A percentile compares a stretch with the other conserved stretches of the same genome.
Evolutionary conservation across 164 flowering plant species (phyloP).

Genomic region (Stephania japonica): DNA sequence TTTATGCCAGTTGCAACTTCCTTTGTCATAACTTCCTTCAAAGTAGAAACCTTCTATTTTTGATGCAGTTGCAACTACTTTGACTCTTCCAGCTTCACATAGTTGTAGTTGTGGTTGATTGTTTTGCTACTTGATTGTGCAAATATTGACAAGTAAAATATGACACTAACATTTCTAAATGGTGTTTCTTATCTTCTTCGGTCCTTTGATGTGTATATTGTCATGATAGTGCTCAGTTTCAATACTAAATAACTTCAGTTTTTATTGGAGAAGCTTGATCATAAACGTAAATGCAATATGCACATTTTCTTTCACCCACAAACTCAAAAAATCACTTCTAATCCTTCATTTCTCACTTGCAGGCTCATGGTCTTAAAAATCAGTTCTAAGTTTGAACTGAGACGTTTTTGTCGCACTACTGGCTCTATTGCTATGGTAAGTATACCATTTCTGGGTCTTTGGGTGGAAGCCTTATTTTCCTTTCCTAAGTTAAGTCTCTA

Average conservation of each 20-base stretch:
- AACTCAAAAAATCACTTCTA: background rate
- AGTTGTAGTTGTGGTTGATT: no score
- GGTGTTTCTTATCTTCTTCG: background rate
- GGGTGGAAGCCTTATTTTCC: background rate
- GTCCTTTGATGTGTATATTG: background rate
- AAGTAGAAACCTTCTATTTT: no score
- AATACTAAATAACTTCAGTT: background rate
- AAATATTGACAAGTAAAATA: no score
- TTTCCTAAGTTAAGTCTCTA: constrained; percentile 4
- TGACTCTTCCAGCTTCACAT: no score
- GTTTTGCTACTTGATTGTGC: no score
- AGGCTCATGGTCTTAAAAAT: constrained; percentile 96
- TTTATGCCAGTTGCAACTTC: no score
- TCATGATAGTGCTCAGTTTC: background rate
- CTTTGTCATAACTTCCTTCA: no score
- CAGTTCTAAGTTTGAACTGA: constrained; percentile 88
- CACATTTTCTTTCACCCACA: background rate
- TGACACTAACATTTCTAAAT: no score
- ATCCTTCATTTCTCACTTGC: constrained; percentile 18
- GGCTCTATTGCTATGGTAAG: constrained; percentile 83
- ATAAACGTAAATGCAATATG: background rate
- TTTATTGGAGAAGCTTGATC: background rate
- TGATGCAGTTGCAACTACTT: no score
- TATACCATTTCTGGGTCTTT: constrained; percentile 1
- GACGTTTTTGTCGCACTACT: constrained; percentile 93